A percentile compares a stretch with the other conserved stretches of the same genome.
Evolutionary conservation across 805 yeast genomes (phyloP).

Genomic region (Spencermartinsiella europaea): DNA sequence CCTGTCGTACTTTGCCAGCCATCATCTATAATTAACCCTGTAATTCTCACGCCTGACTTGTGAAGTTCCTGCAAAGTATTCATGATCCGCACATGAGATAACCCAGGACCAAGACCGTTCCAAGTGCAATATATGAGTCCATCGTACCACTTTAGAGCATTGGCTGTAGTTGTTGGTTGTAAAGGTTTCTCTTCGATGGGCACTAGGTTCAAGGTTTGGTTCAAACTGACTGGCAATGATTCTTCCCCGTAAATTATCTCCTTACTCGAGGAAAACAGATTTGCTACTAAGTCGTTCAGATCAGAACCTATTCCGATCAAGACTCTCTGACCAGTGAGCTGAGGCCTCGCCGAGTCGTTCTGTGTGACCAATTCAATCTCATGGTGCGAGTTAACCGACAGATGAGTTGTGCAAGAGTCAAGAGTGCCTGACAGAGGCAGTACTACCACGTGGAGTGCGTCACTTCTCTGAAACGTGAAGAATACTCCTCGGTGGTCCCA

Average conservation of each 20-base stretch:
- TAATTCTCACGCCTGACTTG: slow-evolving; percentile 17
- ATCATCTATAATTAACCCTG: slow-evolving; percentile 26
- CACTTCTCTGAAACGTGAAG: slow-evolving; percentile 13
- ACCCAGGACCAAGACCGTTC: slow-evolving; percentile 25
- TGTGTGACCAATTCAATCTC: neutral
- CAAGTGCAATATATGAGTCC: slow-evolving; percentile 29
- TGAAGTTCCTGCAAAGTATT: slow-evolving; percentile 20
- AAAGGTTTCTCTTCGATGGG: neutral
- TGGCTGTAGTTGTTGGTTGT: neutral
- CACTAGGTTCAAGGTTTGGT: neutral
- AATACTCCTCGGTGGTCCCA: slow-evolving; percentile 10
- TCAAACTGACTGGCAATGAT: neutral
- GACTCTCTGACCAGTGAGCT: slow-evolving; percentile 9
- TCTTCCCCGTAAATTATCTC: neutral
- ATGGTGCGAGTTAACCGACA: neutral
- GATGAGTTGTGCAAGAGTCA: slow-evolving; percentile 14
- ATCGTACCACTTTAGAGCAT: slow-evolving; percentile 20
- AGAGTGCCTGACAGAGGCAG: slow-evolving; percentile 22
- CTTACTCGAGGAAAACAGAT: slow-evolving; percentile 11
- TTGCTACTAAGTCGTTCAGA: slow-evolving; percentile 15
- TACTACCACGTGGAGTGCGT: slow-evolving; percentile 23
- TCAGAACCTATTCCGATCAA: slow-evolving; percentile 18
- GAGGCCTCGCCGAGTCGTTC: neutral
- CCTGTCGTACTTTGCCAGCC: slow-evolving; percentile 26
- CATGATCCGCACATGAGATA: slow-evolving; percentile 19